These are phyloP conservation scores for Venturia effusa DNA, from an alignment of 2,329 filamentous ascomycete species.

Conservation along the genomic window DNA sequence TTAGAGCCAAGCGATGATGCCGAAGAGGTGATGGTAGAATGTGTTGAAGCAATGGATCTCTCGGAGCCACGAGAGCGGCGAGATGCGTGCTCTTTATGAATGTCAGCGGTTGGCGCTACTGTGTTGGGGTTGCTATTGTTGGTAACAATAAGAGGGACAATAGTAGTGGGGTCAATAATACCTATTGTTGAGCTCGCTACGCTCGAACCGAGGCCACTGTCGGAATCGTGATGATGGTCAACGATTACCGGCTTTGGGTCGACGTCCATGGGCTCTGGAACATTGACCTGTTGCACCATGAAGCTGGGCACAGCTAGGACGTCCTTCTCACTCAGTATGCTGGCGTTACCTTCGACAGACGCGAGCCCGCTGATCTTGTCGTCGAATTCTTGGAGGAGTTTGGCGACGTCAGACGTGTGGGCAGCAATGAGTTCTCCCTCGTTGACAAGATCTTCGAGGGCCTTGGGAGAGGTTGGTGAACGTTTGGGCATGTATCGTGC, in stretches of 20 bases:
- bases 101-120: slow-evolving; percentile 34
- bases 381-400: slow-evolving; percentile 35
- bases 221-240: slow-evolving; percentile 60
- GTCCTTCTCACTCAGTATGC: slow-evolving; percentile 36
- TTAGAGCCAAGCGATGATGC: slow-evolving; percentile 27
- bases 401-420: slow-evolving; percentile 32
- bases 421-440: slow-evolving; percentile 14
- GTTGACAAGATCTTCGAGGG: slow-evolving; percentile 36
- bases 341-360: slow-evolving; percentile 14
- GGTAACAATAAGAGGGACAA: not conserved
- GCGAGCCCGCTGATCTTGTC: slow-evolving; percentile 24
- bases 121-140: slow-evolving; percentile 17
- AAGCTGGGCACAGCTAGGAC: slow-evolving; percentile 38
- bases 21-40: slow-evolving; percentile 34
- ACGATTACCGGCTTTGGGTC: slow-evolving; percentile 29
- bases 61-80: slow-evolving; percentile 23
- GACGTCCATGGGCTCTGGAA: slow-evolving; percentile 27
- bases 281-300: slow-evolving; percentile 27
- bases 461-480: slow-evolving; percentile 37
- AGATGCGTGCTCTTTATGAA: slow-evolving; percentile 17
- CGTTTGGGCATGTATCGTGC: slow-evolving; percentile 33
- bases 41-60: slow-evolving; percentile 26
- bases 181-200: slow-evolving; percentile 46
- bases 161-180: slow-evolving; percentile 18
- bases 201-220: slow-evolving; percentile 82